Base-by-base conservation (phyloP, 1,284 basidiomycete genomes). In the Butyriboletus pseudospeciosus region DNA sequence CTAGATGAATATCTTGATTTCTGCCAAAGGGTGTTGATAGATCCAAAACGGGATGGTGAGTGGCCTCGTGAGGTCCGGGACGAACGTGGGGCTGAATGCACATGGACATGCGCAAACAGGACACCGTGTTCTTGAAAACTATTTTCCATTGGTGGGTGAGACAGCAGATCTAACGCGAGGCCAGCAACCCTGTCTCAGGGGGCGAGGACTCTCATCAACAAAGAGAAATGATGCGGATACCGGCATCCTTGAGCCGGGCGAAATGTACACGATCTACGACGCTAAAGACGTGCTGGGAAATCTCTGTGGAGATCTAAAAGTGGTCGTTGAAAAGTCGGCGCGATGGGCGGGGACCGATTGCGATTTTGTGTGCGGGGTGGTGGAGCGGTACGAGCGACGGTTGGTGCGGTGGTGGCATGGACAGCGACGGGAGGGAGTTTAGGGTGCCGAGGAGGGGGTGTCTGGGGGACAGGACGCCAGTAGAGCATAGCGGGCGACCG, bases 1-100 rank as follows among this genome's bases (percentile, higher is more conserved):
- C 63, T 90, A 49, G 88, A 92, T 58, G 76, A 77, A 39, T 93
- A 90, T 65, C 69, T 92, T 34, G 71, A 71, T 26, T 86, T 91
- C 58, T 87, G 85, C 61, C 79, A 84, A 64, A 70, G 70, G 28
- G 81, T 81, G 7, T 65, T 92, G 47, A 60, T 82, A 5, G 72
- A 66, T 23, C 59, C 63, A 25, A 57, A 55, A 58, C 47, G 39
- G 25, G 67, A 62, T 36, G 66, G 66, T 66, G 55, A 25, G 67
- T 56, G 39, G 38, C 49, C 37, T 46, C 40, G 52, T 42, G 38
- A 30, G 51, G 37, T 45, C 17, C 50, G 40, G 36, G 39, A 61
- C 37, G 40, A 59, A 65, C 50, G 35, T 59, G 54, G n/a, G 35
- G 30, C 46, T 56, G 32, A 57, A 47, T 55, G 55, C 50, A 63